Evolutionary conservation across 1,284 basidiomycete genomes (phyloP).

Genomic region (Salmacisia buchloeana): DNA sequence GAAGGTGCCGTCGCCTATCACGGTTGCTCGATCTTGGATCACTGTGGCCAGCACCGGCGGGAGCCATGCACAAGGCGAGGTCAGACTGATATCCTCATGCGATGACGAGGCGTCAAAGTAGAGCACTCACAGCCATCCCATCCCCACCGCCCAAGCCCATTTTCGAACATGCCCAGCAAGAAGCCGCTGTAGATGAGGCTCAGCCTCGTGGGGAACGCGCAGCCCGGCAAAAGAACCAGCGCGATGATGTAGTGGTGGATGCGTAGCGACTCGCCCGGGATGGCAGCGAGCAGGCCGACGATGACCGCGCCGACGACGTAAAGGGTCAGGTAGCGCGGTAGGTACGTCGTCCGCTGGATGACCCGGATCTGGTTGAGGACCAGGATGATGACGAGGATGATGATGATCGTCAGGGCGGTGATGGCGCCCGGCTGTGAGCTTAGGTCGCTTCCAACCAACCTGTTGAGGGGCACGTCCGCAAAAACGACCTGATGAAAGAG

Average conservation of each 20-base stretch:
- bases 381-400: conserved; percentile 56
- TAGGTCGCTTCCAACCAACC: conserved; percentile 68
- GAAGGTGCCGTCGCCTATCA: conserved; percentile 67
- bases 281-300: conserved; percentile 62
- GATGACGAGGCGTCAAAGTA: background rate
- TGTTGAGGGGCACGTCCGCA: conserved; percentile 45
- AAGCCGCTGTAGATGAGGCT: conserved; percentile 75
- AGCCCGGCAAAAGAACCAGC: conserved; percentile 69
- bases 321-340: conserved; percentile 62
- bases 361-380: conserved; percentile 70
- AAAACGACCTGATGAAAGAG: conserved; percentile 42
- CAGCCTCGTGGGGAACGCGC: conserved; percentile 72
- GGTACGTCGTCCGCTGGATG: conserved; percentile 73
- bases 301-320: conserved; percentile 62
- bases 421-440: conserved; percentile 65
- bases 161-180: conserved; percentile 68
- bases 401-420: conserved; percentile 64
- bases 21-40: conserved; percentile 68
- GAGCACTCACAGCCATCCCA: conserved; percentile 6
- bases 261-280: conserved; percentile 58
- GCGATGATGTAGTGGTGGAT: conserved; percentile 62
- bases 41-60: conserved; percentile 50
- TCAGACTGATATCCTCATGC: background rate
- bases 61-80: background rate
- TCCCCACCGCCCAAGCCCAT: conserved; percentile 48